Percentiles rank a stretch among this genome's conserved stretches.
These are phyloP conservation scores for Talaromyces sp. DNA, from an alignment of 2,329 filamentous ascomycete species.

Conservation along the genomic window DNA sequence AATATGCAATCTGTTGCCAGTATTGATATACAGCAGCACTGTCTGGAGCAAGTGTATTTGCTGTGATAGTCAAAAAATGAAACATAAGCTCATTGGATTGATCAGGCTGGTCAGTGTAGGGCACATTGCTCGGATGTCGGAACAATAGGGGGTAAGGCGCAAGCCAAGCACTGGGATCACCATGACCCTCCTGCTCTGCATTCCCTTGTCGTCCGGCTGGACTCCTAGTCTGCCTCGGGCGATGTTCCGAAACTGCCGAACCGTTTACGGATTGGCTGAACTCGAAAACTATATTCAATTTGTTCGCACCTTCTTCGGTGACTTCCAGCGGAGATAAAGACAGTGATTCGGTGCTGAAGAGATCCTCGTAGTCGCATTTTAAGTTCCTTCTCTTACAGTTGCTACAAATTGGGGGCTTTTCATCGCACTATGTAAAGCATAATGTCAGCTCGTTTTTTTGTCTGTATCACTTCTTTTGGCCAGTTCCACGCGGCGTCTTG, in stretches of 20 bases:
- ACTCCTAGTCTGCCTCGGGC: background rate
- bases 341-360: slow-evolving; percentile 4
- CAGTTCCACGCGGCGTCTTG: background rate
- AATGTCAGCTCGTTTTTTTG: background rate
- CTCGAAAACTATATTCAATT: slow-evolving; percentile 12
- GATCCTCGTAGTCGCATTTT: slow-evolving; percentile 17
- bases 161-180: background rate
- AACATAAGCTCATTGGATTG: slow-evolving; percentile 12
- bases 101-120: background rate
- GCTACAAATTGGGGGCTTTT: slow-evolving; percentile 15
- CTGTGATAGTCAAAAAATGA: slow-evolving; percentile 14
- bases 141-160: background rate
- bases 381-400: slow-evolving; percentile 13
- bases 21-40: slow-evolving; percentile 1
- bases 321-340: background rate
- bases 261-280: background rate
- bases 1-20: slow-evolving; percentile 13
- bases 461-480: background rate
- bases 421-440: slow-evolving; percentile 13
- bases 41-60: slow-evolving; percentile 8
- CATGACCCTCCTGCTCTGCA: background rate
- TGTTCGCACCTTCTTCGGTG: background rate
- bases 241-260: background rate
- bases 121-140: background rate
- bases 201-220: background rate